These are phyloP conservation scores for Ceratocystis smalleyi DNA, from an alignment of 2,329 filamentous ascomycete species.

Conservation along the genomic window DNA sequence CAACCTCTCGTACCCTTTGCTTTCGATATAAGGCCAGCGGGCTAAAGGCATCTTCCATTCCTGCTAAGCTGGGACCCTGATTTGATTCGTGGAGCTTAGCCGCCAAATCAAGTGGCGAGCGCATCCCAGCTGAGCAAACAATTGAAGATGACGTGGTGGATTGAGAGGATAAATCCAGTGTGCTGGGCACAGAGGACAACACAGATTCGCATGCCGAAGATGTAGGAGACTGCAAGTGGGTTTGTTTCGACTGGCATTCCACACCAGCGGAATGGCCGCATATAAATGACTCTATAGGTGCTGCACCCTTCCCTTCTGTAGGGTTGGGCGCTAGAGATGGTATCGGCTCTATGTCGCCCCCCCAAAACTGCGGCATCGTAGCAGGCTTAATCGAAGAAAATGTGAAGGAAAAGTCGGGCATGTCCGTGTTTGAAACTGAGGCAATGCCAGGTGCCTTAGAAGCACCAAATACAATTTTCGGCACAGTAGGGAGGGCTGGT, in stretches of 20 bases:
- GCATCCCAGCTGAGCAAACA: background rate
- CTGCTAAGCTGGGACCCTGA: background rate
- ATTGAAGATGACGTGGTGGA: background rate
- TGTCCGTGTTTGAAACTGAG: background rate
- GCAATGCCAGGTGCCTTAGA: background rate
- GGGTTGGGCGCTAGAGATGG: background rate
- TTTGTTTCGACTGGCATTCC: background rate
- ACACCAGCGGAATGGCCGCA: background rate
- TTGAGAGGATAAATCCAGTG: background rate
- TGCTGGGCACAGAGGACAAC: background rate
- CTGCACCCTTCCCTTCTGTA: background rate
- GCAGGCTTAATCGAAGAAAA: background rate
- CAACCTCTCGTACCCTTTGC: background rate
- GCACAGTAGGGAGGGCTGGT: background rate
- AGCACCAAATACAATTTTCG: background rate
- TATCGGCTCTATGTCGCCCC: background rate
- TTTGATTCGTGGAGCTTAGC: background rate
- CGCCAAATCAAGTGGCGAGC: background rate
- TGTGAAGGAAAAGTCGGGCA: background rate
- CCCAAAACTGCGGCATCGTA: conserved; percentile 3
- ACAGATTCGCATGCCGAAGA: background rate
- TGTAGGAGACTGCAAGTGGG: background rate
- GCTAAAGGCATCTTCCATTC: background rate
- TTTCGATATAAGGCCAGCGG: background rate
- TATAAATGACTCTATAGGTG: background rate